Conservation (phyloP, 768 basidiomycete genomes). For the Chiua virens region DNA sequence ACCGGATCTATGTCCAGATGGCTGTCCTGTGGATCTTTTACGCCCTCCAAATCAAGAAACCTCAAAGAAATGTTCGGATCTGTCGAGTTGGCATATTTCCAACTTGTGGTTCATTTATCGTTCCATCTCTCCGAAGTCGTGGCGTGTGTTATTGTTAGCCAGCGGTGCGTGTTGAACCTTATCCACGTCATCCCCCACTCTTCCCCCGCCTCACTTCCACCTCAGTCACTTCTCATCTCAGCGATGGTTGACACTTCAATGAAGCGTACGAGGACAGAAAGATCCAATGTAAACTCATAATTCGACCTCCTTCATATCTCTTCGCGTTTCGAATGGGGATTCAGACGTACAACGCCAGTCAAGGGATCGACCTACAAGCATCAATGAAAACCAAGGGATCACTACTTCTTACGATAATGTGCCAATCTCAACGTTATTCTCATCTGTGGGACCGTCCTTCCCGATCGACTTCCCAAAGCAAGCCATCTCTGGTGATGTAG, state of each 20-base stretch:
- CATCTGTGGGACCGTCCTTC: slow-evolving; percentile 1
- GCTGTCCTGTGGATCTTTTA: slow-evolving; percentile 18
- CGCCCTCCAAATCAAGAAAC: slow-evolving; percentile 32
- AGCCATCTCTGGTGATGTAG: slow-evolving; percentile 16
- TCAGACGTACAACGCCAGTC: slow-evolving; percentile 1
- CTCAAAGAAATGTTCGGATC: slow-evolving; percentile 28
- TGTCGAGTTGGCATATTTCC: slow-evolving; percentile 3
- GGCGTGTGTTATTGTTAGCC: slow-evolving; percentile 20
- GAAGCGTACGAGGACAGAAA: background rate
- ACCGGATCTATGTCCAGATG: slow-evolving; percentile 25
- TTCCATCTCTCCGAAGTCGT: slow-evolving; percentile 12
- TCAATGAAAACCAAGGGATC: background rate
- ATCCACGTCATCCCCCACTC: background rate
- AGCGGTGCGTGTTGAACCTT: slow-evolving; percentile 23
- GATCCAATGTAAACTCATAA: background rate
- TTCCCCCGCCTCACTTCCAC: background rate
- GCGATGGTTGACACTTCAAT: background rate
- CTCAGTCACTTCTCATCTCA: background rate
- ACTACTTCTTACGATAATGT: slow-evolving; percentile 4
- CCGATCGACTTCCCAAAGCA: slow-evolving; percentile 19
- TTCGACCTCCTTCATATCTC: slow-evolving; percentile 9
- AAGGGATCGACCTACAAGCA: slow-evolving; percentile 14
- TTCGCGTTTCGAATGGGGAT: slow-evolving; percentile 1
- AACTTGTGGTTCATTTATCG: slow-evolving; percentile 2
- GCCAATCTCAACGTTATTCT: slow-evolving; percentile 13